Base-by-base conservation (phyloP, 345 rosid species). In the Boechera divaricarpa region DNA sequence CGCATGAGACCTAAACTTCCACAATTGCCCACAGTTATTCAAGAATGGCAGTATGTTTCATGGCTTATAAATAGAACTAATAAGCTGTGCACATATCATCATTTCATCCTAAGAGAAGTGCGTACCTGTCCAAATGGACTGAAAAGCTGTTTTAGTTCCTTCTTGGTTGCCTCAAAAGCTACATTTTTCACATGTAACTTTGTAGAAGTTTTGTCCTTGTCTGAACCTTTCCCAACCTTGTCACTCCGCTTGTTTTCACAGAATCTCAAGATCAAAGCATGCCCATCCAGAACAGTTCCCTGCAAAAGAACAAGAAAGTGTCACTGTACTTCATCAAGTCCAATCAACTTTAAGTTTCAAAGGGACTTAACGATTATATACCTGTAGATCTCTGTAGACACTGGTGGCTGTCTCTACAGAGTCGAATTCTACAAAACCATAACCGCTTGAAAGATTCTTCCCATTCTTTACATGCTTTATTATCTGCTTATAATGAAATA, bases 61-160 rank as follows among this genome's bases (percentile, higher is more conserved):
- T 1, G 5, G 60, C n/a, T 56, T 29, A 10, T 57, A 32, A 3
- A 4, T 15, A 56, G 61, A 31, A 56, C 61, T 31, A 56, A 51
- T 6, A 15, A 54, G 39, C 39, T 10, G 28, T 63, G 38, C 26
- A 6, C n/a, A 51, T 67, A 26, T 9, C 54, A 48, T 65, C 36
- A 69, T 13, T 56, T 51, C 7, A 32, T 44, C 45, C 5, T 35
- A 21, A 28, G 69, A 29, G 58, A 72, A 38, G 42, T 56, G 56
- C 11, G 55, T 74, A 90, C 99, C 99, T 92, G 96, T 77, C 98
- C 99, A 68, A 92, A 92, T 58, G 99, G 93, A 81, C 94, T 86
- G 82, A 92, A 92, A 26, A 95, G 85, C 83, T 89, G 97, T 81
- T 87, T 86, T 54, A 95, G 83, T 80, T 95, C 99, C 72, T 91